These are phyloP conservation scores for Zygnema cylindricum DNA, from an alignment of 139 green algal species.

Conservation along the genomic window DNA sequence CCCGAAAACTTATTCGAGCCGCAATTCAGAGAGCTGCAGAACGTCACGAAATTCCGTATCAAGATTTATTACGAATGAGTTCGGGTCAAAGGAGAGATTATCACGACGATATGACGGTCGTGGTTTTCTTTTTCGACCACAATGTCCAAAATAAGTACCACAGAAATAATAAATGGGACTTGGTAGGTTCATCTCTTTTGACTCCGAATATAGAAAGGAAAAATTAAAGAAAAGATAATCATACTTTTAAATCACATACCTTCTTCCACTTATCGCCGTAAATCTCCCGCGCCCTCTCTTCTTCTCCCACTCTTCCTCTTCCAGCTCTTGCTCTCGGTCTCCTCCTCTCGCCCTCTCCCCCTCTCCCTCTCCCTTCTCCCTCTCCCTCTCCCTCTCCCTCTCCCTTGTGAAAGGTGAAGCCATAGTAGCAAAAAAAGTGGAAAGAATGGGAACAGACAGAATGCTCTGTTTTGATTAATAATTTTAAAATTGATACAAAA, in stretches of 20 bases:
- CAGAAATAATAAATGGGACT: slow-evolving; percentile 17
- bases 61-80: slow-evolving; percentile 46
- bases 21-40: slow-evolving; percentile 44
- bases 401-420: not conserved
- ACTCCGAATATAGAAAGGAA: not conserved
- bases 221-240: not conserved
- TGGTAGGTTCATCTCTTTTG: not conserved
- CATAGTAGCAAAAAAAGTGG: too few relatives aligned
- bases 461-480: too few relatives aligned
- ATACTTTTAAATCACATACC: not conserved
- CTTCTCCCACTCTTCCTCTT: too few relatives aligned
- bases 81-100: slow-evolving; percentile 40
- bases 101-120: slow-evolving; percentile 56
- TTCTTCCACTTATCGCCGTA: not conserved
- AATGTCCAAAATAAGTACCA: not conserved
- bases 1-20: slow-evolving; percentile 34
- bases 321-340: too few relatives aligned
- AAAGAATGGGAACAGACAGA: too few relatives aligned
- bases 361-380: too few relatives aligned
- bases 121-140: slow-evolving; percentile 59
- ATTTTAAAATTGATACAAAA: too few relatives aligned
- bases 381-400: too few relatives aligned
- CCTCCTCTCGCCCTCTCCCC: too few relatives aligned
- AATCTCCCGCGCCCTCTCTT: not conserved
- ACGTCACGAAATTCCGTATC: slow-evolving; percentile 49